phyloP scores from a whole-genome alignment of 768 basidiomycete species.

The Amanita subjunquillea region DNA sequence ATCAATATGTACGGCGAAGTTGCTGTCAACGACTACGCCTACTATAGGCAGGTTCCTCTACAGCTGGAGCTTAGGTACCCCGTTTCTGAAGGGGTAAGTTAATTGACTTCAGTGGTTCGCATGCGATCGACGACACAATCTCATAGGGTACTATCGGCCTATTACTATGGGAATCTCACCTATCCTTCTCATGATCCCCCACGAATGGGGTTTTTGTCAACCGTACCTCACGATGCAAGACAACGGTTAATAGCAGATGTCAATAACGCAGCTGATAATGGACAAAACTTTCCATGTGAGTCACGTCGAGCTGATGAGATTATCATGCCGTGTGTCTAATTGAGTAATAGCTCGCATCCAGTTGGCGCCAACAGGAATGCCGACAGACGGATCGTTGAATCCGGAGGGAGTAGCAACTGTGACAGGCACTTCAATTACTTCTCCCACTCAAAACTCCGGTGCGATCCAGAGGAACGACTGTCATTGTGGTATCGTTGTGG shows the following conservation, averaged over 20 bases:
- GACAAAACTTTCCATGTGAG: neutral
- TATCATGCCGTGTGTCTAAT: neutral
- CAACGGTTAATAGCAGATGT: conserved; percentile 14
- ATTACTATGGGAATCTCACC: conserved; percentile 63
- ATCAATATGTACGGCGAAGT: conserved; percentile 38
- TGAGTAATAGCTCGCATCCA: neutral
- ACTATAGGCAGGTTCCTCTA: conserved; percentile 47
- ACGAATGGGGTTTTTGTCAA: conserved; percentile 62
- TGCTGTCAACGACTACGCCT: conserved; percentile 59
- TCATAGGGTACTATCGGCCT: conserved; percentile 50
- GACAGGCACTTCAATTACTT: neutral
- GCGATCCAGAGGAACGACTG: neutral
- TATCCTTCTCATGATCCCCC: conserved; percentile 61
- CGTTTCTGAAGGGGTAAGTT: conserved; percentile 61
- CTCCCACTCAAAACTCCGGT: neutral
- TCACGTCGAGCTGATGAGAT: neutral
- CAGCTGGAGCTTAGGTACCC: conserved; percentile 70
- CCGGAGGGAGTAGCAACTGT: neutral
- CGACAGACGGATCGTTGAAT: neutral
- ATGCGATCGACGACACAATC: neutral
- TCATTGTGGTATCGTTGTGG: too few relatives aligned
- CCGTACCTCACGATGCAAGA: conserved; percentile 47
- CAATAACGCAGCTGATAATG: neutral
- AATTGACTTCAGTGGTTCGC: neutral
- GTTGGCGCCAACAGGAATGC: neutral